Percentiles rank a stretch among this genome's conserved stretches.
Evolutionary conservation across 2,329 filamentous ascomycete genomes (phyloP).

Genomic region (Calycina marina): DNA sequence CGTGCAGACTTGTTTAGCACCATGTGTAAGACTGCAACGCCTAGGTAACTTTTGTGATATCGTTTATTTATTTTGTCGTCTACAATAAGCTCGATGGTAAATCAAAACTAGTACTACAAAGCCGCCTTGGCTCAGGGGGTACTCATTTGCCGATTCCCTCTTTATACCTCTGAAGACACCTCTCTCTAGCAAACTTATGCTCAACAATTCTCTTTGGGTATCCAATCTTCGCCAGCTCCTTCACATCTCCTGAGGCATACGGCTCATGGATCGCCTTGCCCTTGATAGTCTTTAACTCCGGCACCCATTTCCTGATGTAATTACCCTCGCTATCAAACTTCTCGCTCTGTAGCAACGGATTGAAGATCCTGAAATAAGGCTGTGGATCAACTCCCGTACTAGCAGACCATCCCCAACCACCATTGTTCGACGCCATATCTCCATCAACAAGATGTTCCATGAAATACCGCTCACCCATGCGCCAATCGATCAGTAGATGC

Average conservation of each 20-base stretch:
- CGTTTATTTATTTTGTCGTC: too few relatives aligned
- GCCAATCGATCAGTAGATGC: conserved; percentile 71
- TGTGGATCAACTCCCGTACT: conserved; percentile 69
- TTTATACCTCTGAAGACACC: conserved; percentile 58
- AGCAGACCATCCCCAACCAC: conserved; percentile 32
- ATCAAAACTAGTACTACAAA: too few relatives aligned
- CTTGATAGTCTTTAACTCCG: conserved; percentile 50
- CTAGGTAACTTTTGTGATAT: too few relatives aligned
- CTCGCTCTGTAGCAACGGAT: conserved; percentile 70
- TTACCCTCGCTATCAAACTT: conserved; percentile 68
- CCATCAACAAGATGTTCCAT: conserved; percentile 47
- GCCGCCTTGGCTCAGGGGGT: too few relatives aligned
- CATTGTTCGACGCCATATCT: conserved; percentile 23
- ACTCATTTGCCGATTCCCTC: conserved; percentile 36
- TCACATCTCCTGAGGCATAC: conserved; percentile 47
- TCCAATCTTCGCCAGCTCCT: conserved; percentile 44
- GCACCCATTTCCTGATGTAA: conserved; percentile 74
- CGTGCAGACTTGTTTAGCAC: too few relatives aligned
- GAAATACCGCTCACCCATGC: conserved; percentile 67
- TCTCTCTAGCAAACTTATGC: conserved; percentile 54
- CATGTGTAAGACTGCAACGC: too few relatives aligned
- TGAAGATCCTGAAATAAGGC: conserved; percentile 85
- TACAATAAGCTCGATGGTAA: too few relatives aligned
- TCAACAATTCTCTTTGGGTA: conserved; percentile 66
- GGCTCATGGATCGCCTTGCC: conserved; percentile 70